Percentiles rank a stretch among this genome's conserved stretches.
phyloP scores from a whole-genome alignment of 2,329 filamentous ascomycete genomes.

The Torrubiella hemipterigena region DNA sequence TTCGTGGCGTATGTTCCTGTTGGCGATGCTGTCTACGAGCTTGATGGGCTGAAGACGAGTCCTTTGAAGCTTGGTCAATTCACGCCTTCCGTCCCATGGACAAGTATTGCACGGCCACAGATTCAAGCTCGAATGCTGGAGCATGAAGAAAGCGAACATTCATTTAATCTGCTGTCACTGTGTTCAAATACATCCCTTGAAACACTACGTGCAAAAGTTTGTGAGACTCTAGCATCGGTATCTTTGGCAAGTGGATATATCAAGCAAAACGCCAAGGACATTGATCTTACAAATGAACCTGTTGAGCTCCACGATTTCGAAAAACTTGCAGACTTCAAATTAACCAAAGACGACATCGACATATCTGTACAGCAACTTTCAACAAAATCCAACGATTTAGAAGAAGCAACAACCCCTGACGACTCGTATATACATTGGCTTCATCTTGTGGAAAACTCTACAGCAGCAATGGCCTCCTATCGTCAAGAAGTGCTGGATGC shows the following conservation, averaged over 20 bases:
- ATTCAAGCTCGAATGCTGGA: conserved; percentile 57
- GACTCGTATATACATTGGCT: conserved; percentile 23
- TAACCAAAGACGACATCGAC: not conserved
- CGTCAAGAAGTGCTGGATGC: conserved; percentile 32
- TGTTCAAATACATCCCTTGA: conserved; percentile 50
- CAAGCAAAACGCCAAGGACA: no score
- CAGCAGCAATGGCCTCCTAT: conserved; percentile 30
- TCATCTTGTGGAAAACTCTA: conserved; percentile 27
- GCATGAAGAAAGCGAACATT: conserved; percentile 51
- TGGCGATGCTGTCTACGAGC: conserved; percentile 67
- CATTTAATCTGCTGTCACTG: conserved; percentile 70
- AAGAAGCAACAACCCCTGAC: conserved; percentile 6
- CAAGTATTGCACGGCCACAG: conserved; percentile 47
- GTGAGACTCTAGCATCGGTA: no score
- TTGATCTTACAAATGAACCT: no score
- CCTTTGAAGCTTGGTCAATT: conserved; percentile 34
- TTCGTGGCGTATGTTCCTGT: conserved; percentile 82
- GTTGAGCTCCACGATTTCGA: no score
- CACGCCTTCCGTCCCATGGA: conserved; percentile 43
- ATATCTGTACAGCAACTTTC: no score
- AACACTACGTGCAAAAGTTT: not conserved
- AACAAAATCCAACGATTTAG: no score
- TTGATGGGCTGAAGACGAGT: conserved; percentile 69
- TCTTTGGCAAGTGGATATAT: no score
- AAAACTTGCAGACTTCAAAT: not conserved